phyloP scores from a whole-genome alignment of 345 rosid genomes.

The Cardamine resedifolia region DNA sequence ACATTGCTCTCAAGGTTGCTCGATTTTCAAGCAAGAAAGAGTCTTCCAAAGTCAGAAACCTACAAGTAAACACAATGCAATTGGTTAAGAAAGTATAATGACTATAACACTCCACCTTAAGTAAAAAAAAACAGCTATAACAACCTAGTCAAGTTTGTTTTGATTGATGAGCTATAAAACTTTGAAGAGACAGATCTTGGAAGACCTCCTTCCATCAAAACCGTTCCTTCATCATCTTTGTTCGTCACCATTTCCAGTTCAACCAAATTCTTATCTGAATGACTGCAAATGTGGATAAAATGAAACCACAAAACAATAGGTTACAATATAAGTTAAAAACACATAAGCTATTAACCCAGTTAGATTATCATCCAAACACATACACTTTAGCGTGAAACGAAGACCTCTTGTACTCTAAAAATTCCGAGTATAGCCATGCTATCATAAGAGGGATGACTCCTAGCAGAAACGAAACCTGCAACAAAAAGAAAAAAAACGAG shows the following conservation, averaged over 20 bases:
- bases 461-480: slow-evolving; percentile 81
- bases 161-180: slow-evolving; percentile 55
- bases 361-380: slow-evolving; percentile 29
- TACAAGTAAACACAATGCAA: slow-evolving; percentile 22
- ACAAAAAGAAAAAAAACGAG: neutral
- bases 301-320: neutral
- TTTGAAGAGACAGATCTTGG: slow-evolving; percentile 69
- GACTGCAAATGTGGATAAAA: slow-evolving; percentile 50
- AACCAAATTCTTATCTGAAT: slow-evolving; percentile 81
- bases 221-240: slow-evolving; percentile 79
- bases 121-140: neutral
- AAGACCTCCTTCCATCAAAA: slow-evolving; percentile 84
- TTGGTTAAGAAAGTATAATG: neutral
- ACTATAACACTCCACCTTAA: neutral
- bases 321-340: neutral
- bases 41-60: slow-evolving; percentile 87
- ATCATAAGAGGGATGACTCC: slow-evolving; percentile 73
- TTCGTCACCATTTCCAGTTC: slow-evolving; percentile 57
- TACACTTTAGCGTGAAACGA: slow-evolving; percentile 69
- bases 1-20: slow-evolving; percentile 80
- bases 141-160: slow-evolving; percentile 69
- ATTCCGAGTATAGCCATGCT: slow-evolving; percentile 87
- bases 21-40: slow-evolving; percentile 89
- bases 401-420: slow-evolving; percentile 60
- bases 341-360: neutral